Evolutionary conservation across 2,329 filamentous ascomycete species (phyloP), one percentile per base, ranked within the genome.

Genomic region (Talaromyces sp.): DNA sequence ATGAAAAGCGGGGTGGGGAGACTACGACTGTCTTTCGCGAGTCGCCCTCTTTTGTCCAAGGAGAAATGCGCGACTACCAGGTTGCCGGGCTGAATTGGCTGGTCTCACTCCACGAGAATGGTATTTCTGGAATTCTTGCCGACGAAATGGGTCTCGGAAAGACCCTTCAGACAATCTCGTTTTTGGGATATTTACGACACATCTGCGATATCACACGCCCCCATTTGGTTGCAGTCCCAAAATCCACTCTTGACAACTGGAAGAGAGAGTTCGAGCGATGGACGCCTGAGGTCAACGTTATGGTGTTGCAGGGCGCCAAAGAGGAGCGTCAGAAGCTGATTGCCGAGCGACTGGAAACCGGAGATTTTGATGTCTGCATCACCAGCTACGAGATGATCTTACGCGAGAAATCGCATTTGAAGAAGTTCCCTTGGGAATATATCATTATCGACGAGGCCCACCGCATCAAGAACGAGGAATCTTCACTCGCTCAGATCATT

Each of bases 331-430:
- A 92, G 64, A 81, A 86, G 54, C 82, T 99, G 58, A 97, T 99
- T 75, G 91, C 91, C 65, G 91, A 96, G 17, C 89, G 91, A 4
- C 82, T 99, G n/a, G 83, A 95, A 19, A 90, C 95, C 62, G 92
- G 97, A 74, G 91, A 96, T 66, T 99, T 99, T 67, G 94, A 99
- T 69, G 93, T 97, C 19, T 97, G 93, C 78, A 90, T 99, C 72
- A 99, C 94, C 14, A 97, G 92, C 74, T 99, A 99, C 78, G 94
- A 99, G 75, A 97, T 99, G 93, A 92, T 99, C 62, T 82, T 99
- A 12, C 87, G 94, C 61, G 94, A 99, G 73, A 97, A 99, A 79
- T 82, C 90, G 1, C 91, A 96, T 67, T 77, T 99, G 66, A 96
- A 94, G 79, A 97, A 97, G 75, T 96, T 99, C 74, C 92, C 94